Evolutionary conservation across 2,329 filamentous ascomycete genomes (phyloP), one percentile per base, ranked within the genome.

Genomic region (Trichophyton schoenleinii): DNA sequence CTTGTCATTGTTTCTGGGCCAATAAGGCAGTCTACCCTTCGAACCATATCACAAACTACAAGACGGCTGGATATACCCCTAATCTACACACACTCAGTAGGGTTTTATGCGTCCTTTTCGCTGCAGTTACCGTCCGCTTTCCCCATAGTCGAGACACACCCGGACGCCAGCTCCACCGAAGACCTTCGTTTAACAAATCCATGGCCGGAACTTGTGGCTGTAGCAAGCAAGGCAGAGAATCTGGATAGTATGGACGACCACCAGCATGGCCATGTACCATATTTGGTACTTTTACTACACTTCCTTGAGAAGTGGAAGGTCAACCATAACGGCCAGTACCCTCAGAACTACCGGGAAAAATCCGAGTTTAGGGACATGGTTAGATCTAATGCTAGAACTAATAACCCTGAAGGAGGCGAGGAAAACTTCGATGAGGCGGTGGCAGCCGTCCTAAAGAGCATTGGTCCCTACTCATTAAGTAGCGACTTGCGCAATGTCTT

Each of bases 391-490:
- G 83, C 87, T 67, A 83, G 91, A 67, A 88, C 78, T 58, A 78
- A 87, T 67, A 95, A 85, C 62, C 73, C 89, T 0, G 91, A 95
- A 72, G 91, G 91, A 53, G 89, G 88, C 61, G 94, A 99, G 71
- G 94, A 99, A 76, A 99, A 99, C 73, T 99, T 91, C 70, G 90
- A 96, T 63, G 94, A 99, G 74, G 95, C 94, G 3, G 85, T 86
- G 53, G 85, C 84, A 13, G 90, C 91, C 3, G 91, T 97, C 0
- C 79, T 97, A 68, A 95, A 95, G 73, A 88, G 87, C n/a, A 78
- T 99, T 36, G 85, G 87, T 49, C 77, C 80, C 18, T 84, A 87
- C 53, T 82, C 81, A 28, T 73, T 95, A 20, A 85, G 87, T 46
- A 83, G 83, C 52, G 82, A 85, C 2, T 81, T 95, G 46, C 84